These are phyloP conservation scores for Mycena vulgaris DNA, from an alignment of 768 basidiomycete genomes.

Conservation along the genomic window DNA sequence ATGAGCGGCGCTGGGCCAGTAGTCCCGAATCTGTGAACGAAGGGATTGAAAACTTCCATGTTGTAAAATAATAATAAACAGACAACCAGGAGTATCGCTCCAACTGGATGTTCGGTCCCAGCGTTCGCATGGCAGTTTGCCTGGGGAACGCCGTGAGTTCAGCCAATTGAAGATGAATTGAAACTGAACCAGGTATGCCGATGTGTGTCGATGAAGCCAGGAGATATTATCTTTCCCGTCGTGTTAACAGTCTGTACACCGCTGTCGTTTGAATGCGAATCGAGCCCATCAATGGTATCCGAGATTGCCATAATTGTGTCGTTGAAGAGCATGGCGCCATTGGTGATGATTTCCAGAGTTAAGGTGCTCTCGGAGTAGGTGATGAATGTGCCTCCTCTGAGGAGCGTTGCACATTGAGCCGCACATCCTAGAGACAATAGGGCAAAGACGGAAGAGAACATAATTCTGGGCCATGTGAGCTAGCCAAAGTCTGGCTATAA, in stretches of 20 bases:
- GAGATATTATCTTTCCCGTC: slow-evolving; percentile 33
- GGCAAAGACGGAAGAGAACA: too few species aligned
- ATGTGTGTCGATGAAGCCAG: too few species aligned
- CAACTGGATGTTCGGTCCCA: slow-evolving; percentile 30
- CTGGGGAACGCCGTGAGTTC: not conserved
- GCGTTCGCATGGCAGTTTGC: slow-evolving; percentile 27
- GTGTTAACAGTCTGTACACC: slow-evolving; percentile 25
- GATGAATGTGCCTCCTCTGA: slow-evolving; percentile 32
- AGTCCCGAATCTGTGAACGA: slow-evolving; percentile 11
- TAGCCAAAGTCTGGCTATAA: too few species aligned
- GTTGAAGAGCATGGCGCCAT: slow-evolving; percentile 29
- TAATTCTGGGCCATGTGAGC: too few species aligned
- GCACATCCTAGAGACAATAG: slow-evolving; percentile 16
- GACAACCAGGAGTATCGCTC: slow-evolving; percentile 29
- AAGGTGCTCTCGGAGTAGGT: slow-evolving; percentile 25
- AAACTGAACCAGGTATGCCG: slow-evolving; percentile 22
- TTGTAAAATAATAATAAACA: not conserved
- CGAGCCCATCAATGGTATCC: slow-evolving; percentile 25
- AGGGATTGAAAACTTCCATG: not conserved
- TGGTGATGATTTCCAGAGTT: slow-evolving; percentile 23
- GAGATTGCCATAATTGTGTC: slow-evolving; percentile 30
- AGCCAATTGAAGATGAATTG: not conserved
- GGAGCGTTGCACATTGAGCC: slow-evolving; percentile 17
- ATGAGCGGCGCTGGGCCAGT: slow-evolving; percentile 20
- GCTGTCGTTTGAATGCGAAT: slow-evolving; percentile 9